A percentile compares a stretch with the other conserved stretches of the same genome.
Evolutionary conservation across 1,139 yeast genomes (phyloP).

Genomic region (Saccharomycopsis hybrid): DNA sequence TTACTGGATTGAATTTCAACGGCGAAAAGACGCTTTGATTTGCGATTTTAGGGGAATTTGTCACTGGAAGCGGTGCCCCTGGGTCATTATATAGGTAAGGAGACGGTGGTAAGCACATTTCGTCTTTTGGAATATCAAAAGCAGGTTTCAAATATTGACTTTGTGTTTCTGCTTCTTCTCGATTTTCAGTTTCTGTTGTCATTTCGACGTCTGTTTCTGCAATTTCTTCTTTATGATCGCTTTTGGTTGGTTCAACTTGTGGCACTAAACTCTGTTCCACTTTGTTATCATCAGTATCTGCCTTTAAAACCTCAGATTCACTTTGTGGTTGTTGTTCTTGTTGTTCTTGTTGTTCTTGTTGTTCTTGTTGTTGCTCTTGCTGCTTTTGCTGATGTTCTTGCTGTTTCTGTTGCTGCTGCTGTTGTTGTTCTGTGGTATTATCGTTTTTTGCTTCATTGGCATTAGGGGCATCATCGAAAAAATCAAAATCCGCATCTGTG

Average conservation of each 20-base stretch:
- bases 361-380: neutral
- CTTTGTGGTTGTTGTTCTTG: neutral
- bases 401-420: neutral
- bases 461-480: slow-evolving; percentile 31
- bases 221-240: neutral
- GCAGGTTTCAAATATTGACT: neutral
- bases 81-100: slow-evolving; percentile 65
- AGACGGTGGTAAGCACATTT: slow-evolving; percentile 38
- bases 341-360: neutral
- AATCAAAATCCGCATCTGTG: slow-evolving; percentile 37
- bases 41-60: slow-evolving; percentile 49
- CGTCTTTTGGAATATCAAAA: slow-evolving; percentile 52
- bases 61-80: slow-evolving; percentile 66
- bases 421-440: too few relatives aligned
- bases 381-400: neutral
- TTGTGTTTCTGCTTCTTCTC: neutral
- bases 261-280: neutral
- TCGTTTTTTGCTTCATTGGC: slow-evolving; percentile 11
- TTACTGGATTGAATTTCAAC: slow-evolving; percentile 69
- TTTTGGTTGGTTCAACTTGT: neutral
- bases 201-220: neutral
- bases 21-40: slow-evolving; percentile 69
- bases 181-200: too few relatives aligned
- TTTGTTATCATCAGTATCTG: neutral
- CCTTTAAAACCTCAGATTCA: neutral